Percentiles rank a stretch among this genome's conserved stretches.
These are phyloP conservation scores for Maudiozyma turicensis DNA, from an alignment of 805 yeast genomes.

Conservation along the genomic window DNA sequence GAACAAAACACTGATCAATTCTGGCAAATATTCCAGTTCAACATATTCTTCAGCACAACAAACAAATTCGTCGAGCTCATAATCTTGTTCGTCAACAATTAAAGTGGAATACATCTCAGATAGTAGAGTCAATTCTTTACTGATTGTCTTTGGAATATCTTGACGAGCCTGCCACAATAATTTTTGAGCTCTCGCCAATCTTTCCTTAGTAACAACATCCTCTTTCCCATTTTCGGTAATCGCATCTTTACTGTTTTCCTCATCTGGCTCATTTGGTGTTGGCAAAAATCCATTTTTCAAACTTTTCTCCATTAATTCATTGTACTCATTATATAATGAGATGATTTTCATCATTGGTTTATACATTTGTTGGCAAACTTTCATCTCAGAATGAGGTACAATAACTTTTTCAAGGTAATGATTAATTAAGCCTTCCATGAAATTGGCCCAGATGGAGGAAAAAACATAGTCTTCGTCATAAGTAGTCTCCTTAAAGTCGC, in stretches of 20 bases:
- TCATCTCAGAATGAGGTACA: constrained; percentile 29
- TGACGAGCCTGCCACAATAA: constrained; percentile 27
- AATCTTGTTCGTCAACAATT: constrained; percentile 31
- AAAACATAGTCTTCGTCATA: constrained; percentile 29
- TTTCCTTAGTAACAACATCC: constrained; percentile 17
- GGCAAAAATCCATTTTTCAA: constrained; percentile 28
- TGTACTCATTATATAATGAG: constrained; percentile 28
- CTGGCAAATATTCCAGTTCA: constrained; percentile 28
- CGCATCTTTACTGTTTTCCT: not conserved
- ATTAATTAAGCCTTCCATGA: constrained; percentile 31
- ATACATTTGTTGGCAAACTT: constrained; percentile 29
- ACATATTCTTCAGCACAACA: constrained; percentile 31
- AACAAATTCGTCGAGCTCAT: constrained; percentile 29
- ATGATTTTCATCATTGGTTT: constrained; percentile 32
- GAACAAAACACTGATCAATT: constrained; percentile 25
- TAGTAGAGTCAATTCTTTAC: constrained; percentile 26
- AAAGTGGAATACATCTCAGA: constrained; percentile 30
- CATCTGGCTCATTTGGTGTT: not conserved
- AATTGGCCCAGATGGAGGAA: constrained; percentile 32
- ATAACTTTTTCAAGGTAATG: constrained; percentile 29
- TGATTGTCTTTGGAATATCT: constrained; percentile 29
- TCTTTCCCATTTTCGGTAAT: constrained; percentile 1
- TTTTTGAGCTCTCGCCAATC: constrained; percentile 26
- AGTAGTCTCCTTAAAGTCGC: constrained; percentile 23
- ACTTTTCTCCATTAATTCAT: constrained; percentile 29